Evolutionary conservation across 192 early-diverging fungal genomes (phyloP), one percentile per base, ranked within the genome.

Genomic region (Fimicolochytrium jonesii): DNA sequence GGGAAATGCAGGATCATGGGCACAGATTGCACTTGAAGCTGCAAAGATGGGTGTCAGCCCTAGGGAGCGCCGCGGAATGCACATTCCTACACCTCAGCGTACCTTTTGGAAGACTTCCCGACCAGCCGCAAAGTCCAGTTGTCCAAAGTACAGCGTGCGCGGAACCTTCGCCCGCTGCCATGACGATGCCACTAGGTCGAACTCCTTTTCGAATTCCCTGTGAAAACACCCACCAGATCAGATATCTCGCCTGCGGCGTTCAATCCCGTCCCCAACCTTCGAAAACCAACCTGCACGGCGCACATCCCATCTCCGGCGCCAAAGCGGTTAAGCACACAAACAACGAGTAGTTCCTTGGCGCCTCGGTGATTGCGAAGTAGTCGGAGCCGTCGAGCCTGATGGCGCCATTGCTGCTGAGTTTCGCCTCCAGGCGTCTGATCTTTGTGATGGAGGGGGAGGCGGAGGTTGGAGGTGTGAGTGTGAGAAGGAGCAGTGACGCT

Each of bases 151-250:
- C 2, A 87, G 32, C 41, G 73, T 75, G 13, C 53, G 66, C 52
- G 26, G 2, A 34, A 59, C 35, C 54, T 59, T n/a, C 68, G 51
- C 4, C 65, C 72, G 72, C 74, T 85, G 39, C 77, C 77, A 28
- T 61, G 50, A 37, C 4, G 50, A 47, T 6, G 86, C 84, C 3
- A 88, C 82, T 11, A 89, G 61, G 29, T 66, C 56, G 61, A 78
- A 81, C 67, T 91, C 90, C 9, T 78, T 72, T 32, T 85, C 84
- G 61, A 90, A 88, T 41, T 86, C 81, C 55, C 89, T 89, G 52
- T 9, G 29, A 34, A 36, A 25, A 22, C 6, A n/a, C 37, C 17
- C 9, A 39, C 17, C 9, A 42, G 39, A 20, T 25, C 17, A 6
- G 20, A 49, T 32, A 58, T 20, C 13, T 18, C 28, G 20, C 15